Base-by-base conservation (phyloP, 495 filamentous ascomycete species). In the Daldinia vernicosa region DNA sequence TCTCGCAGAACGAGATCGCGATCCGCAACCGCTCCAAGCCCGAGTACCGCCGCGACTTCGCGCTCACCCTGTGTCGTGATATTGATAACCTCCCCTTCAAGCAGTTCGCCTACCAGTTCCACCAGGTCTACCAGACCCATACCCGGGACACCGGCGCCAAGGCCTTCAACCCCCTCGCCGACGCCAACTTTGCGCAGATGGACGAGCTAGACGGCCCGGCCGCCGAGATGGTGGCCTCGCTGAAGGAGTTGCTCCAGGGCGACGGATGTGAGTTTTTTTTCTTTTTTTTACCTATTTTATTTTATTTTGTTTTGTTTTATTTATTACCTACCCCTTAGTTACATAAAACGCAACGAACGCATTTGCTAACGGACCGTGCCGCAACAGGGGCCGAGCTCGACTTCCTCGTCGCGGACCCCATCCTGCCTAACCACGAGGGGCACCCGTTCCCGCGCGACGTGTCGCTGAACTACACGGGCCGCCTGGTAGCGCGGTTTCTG, bases 111-210 rank as follows among this genome's bases (percentile, higher is more conserved):
- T 82, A 82, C 55, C 82, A 84, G 66, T 87, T 87, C 63, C 85
- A 87, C 71, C 82, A 85, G 64, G 80, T 86, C 50, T 87, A 86
- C 63, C 81, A 83, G 76, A 83, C 84, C 15, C 81, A 84, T 53
- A 77, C 74, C 54, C 73, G 81, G 33, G 83, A 85, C 52, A 77
- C 77, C 0, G 76, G 74, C 19, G 66, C 75, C 11, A 78, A 78
- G 72, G 76, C 80, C 28, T 85, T 84, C 65, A 85, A 85, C 58
- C 83, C 83, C 17, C 73, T 85, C 3, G 43, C 78, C 11, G 82
- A 85, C 39, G 75, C 77, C 6, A 68, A 55, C 5, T 62, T 75
- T 39, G 58, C 80, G 6, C 77, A 75, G 56, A 59, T 66, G 33
- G 76, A 65, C 6, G 82, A 83, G 73, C 71, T 83, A 45, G 83